Conservation (phyloP, 208 protist species). For the Eutreptiella sp. region DNA sequence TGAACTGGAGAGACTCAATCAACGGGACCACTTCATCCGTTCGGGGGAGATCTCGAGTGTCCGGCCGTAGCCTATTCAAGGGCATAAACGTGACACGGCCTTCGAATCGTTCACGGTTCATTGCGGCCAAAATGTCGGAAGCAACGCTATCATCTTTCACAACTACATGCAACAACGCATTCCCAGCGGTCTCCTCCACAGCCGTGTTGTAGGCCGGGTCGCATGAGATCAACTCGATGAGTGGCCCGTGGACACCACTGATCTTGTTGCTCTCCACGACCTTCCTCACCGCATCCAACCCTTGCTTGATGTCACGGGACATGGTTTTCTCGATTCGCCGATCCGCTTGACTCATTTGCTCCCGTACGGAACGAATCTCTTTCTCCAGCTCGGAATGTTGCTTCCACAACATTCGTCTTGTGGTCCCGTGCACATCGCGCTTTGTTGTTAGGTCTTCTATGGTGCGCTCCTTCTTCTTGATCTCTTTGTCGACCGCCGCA, state of each 20-base stretch:
- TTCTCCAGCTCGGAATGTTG: too few relatives aligned
- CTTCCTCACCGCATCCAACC: neutral
- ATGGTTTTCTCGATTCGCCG: too few relatives aligned
- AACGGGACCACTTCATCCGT: slow-evolving; percentile 60
- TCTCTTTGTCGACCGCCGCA: too few relatives aligned
- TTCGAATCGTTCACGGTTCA: slow-evolving; percentile 72
- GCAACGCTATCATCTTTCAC: slow-evolving; percentile 91
- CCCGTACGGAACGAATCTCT: too few relatives aligned
- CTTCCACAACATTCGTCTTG: too few relatives aligned
- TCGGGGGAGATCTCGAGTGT: slow-evolving; percentile 39
- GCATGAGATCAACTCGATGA: slow-evolving; percentile 89
- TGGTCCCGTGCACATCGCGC: too few relatives aligned
- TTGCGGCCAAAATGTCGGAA: slow-evolving; percentile 70
- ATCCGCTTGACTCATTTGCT: too few relatives aligned
- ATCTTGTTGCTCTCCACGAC: neutral
- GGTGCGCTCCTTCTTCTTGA: too few relatives aligned
- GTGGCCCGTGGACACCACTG: slow-evolving; percentile 80
- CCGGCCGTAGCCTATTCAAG: slow-evolving; percentile 78
- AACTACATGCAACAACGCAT: slow-evolving; percentile 93
- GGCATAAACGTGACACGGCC: slow-evolving; percentile 95
- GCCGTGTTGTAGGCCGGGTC: slow-evolving; percentile 75
- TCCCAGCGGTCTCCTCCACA: slow-evolving; percentile 88
- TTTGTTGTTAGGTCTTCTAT: too few relatives aligned
- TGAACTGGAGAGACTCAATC: slow-evolving; percentile 61
- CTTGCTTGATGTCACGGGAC: neutral